Evolutionary conservation across 1,139 yeast genomes (phyloP).

Genomic region (Kurtzmaniella quercitrusa): DNA sequence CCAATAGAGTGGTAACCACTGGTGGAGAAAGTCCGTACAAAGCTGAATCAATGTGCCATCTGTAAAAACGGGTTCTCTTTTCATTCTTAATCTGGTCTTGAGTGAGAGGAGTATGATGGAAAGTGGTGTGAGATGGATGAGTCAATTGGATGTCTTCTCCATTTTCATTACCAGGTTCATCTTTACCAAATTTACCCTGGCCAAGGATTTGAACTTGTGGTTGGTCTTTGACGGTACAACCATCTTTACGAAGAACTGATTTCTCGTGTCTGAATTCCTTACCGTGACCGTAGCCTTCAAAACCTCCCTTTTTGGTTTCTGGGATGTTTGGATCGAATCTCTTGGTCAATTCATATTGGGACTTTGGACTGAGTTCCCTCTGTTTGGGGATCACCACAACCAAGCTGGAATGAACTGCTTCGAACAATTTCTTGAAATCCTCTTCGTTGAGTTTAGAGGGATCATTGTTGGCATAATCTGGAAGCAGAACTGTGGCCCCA

Average conservation of each 20-base stretch:
- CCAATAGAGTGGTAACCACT: slow-evolving; percentile 74
- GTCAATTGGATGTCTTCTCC: slow-evolving; percentile 59
- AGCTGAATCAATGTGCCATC: slow-evolving; percentile 94
- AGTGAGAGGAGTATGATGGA: slow-evolving; percentile 67
- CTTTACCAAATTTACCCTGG: slow-evolving; percentile 68
- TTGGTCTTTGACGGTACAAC: slow-evolving; percentile 70
- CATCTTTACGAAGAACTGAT: slow-evolving; percentile 76
- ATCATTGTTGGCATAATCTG: slow-evolving; percentile 61
- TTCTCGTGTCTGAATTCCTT: slow-evolving; percentile 76
- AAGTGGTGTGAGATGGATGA: slow-evolving; percentile 78
- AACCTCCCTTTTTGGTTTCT: slow-evolving; percentile 37
- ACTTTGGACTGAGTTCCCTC: slow-evolving; percentile 59
- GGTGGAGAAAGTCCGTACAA: slow-evolving; percentile 84
- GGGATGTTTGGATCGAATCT: slow-evolving; percentile 73
- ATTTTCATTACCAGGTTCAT: slow-evolving; percentile 60
- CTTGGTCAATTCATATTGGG: slow-evolving; percentile 70
- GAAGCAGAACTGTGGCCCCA: slow-evolving; percentile 66
- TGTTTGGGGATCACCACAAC: slow-evolving; percentile 74
- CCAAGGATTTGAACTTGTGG: slow-evolving; percentile 91
- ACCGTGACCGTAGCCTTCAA: slow-evolving; percentile 75
- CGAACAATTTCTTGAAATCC: slow-evolving; percentile 58
- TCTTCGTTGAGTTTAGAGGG: slow-evolving; percentile 66
- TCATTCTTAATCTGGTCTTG: slow-evolving; percentile 54
- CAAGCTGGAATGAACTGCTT: slow-evolving; percentile 62
- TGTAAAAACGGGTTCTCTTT: slow-evolving; percentile 72